These are phyloP conservation scores for Pichia norvegensis DNA, from an alignment of 1,139 yeast genomes.

Conservation along the genomic window DNA sequence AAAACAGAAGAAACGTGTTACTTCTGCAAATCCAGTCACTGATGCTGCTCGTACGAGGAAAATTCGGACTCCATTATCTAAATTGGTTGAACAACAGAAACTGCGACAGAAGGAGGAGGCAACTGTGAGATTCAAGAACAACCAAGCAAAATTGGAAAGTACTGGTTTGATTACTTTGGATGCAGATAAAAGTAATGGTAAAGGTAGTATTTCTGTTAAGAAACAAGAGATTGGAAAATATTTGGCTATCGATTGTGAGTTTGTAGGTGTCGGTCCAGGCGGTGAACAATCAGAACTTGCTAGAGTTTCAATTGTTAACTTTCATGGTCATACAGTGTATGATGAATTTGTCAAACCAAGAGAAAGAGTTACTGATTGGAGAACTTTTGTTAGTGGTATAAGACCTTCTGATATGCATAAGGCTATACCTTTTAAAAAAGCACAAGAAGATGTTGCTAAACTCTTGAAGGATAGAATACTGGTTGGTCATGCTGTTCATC, in stretches of 20 bases:
- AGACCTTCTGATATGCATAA: conserved; percentile 57
- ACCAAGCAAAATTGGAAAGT: background rate
- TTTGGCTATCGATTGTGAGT: conserved; percentile 86
- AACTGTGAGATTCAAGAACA: background rate
- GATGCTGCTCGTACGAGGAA: conserved; percentile 8
- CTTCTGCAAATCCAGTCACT: conserved; percentile 3
- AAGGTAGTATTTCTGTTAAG: background rate
- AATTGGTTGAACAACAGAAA: conserved; percentile 3
- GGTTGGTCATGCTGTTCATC: conserved; percentile 80
- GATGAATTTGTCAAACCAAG: conserved; percentile 72
- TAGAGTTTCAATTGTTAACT: conserved; percentile 80
- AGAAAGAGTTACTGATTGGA: conserved; percentile 77
- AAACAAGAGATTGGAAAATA: conserved; percentile 52
- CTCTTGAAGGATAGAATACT: conserved; percentile 46
- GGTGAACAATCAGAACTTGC: conserved; percentile 71
- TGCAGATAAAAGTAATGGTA: background rate
- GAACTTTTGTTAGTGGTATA: conserved; percentile 93
- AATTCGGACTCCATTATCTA: conserved; percentile 12
- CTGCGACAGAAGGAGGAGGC: background rate
- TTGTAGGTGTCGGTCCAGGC: conserved; percentile 80
- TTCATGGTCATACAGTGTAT: conserved; percentile 60
- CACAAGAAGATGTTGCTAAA: conserved; percentile 49
- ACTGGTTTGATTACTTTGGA: background rate
- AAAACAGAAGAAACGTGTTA: background rate
- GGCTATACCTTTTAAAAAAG: conserved; percentile 61